Evolutionary conservation across 345 rosid genomes (phyloP), one percentile per base, ranked within the genome.

Genomic region (Gossypium ekmanianum): DNA sequence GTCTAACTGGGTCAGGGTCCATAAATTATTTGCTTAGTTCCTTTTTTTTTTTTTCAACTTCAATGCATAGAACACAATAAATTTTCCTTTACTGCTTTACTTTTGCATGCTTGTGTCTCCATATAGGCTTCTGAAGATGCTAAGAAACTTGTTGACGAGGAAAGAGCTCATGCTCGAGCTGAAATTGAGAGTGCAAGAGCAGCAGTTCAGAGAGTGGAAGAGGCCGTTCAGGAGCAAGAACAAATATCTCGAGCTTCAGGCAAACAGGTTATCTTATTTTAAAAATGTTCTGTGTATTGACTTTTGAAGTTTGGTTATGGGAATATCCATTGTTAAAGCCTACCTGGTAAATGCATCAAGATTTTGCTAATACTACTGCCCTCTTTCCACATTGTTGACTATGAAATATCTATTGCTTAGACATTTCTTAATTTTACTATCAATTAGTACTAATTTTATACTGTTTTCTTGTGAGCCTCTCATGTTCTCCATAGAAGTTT

Each of bases 121-220:
- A 74, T 26, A 82, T 67, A 96, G 99, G 99, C 99, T 57, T 93
- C 99, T 54, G 92, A 90, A 80, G 97, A 96, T 89, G 99, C 98
- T 63, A 95, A 91, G 88, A 93, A 82, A 81, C 94, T 95, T 69
- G 93, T 95, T 14, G 95, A 96, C 39, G 94, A 92, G 89, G 99
- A 96, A 85, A 87, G 98, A 83, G 91, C 94, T 58, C 87, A 89
- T 88, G 97, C 98, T 58, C 97, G 97, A 76, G 87, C 89, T 75
- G 98, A 96, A 88, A 96, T 93, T 77, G 98, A 96, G 74, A 88
- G 84, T 80, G 99, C 99, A 39, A 92, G 97, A 83, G 94, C 97
- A 34, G 94, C 97, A 68, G 98, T 93, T 68, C 95, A 90, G 83
- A 93, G 97, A 82, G 98, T 96, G 59, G 99, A 96, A 87, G 97